These are phyloP conservation scores for Trichoderma sp. DNA, from an alignment of 2,329 filamentous ascomycete species.

Conservation along the genomic window DNA sequence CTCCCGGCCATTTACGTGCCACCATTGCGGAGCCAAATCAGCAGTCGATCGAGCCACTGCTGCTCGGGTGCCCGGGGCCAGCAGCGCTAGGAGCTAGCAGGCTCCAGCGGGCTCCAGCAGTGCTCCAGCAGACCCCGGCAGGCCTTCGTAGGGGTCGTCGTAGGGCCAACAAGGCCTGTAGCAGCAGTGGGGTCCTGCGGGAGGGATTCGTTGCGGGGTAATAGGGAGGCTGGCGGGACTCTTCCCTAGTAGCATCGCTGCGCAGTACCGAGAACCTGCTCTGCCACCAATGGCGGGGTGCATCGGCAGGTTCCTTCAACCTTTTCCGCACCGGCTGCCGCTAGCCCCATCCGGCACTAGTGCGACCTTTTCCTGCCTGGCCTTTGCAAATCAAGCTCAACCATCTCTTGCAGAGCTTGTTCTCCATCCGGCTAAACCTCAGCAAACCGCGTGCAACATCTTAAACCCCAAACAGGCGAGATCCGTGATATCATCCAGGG, in stretches of 20 bases:
- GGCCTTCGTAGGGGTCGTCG: not conserved
- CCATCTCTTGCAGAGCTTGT: slow-evolving; percentile 15
- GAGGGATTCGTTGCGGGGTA: slow-evolving; percentile 35
- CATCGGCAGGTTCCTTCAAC: slow-evolving; percentile 19
- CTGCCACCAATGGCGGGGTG: slow-evolving; percentile 19
- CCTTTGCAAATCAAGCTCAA: slow-evolving; percentile 21
- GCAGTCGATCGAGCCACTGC: slow-evolving; percentile 24
- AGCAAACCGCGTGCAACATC: slow-evolving; percentile 8
- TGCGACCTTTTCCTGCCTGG: not conserved
- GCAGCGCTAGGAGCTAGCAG: slow-evolving; percentile 2
- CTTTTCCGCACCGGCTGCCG: not conserved
- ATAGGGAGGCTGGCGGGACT: slow-evolving; percentile 22
- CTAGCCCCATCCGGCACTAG: slow-evolving; percentile 10
- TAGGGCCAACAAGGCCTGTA: slow-evolving; percentile 9
- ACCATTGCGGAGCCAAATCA: slow-evolving; percentile 21
- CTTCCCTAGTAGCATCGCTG: not conserved
- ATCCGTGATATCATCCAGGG: not conserved
- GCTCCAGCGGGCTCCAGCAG: slow-evolving; percentile 4
- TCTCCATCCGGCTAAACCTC: slow-evolving; percentile 24
- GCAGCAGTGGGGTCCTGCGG: slow-evolving; percentile 33
- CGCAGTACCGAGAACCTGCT: slow-evolving; percentile 10
- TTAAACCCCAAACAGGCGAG: slow-evolving; percentile 2
- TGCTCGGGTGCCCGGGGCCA: slow-evolving; percentile 12
- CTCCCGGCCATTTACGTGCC: slow-evolving; percentile 17
- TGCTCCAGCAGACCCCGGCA: not conserved